Evolutionary conservation across 805 yeast genomes (phyloP).

Genomic region (Henningerozyma blattae): DNA sequence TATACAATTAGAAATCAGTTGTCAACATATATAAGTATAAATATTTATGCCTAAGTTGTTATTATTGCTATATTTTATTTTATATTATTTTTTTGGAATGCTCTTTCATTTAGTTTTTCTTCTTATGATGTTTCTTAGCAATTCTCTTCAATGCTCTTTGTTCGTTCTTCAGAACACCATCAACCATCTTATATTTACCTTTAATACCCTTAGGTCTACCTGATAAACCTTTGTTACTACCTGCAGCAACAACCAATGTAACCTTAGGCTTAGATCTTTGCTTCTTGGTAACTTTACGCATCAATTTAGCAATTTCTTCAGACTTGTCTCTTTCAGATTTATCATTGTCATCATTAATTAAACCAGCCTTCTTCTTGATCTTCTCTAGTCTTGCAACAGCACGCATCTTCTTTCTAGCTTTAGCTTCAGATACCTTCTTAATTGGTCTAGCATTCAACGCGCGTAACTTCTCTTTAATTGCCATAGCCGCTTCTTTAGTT

Average conservation of each 20-base stretch:
- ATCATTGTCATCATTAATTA: conserved; percentile 76
- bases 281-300: conserved; percentile 70
- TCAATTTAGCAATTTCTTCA: conserved; percentile 77
- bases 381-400: conserved; percentile 79
- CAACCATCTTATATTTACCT: conserved; percentile 99
- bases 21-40: too few species aligned
- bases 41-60: not conserved
- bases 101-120: too few species aligned
- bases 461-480: conserved; percentile 60
- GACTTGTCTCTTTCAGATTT: conserved; percentile 92
- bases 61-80: too few species aligned
- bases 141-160: conserved; percentile 86
- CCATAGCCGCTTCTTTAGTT: conserved; percentile 84
- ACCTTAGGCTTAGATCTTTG: conserved; percentile 66
- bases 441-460: conserved; percentile 94
- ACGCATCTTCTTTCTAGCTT: conserved; percentile 91
- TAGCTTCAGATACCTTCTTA: conserved; percentile 96
- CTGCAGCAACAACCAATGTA: conserved; percentile 79
- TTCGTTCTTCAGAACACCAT: conserved; percentile 95
- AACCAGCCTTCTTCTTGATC: conserved; percentile 83
- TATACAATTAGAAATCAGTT: too few species aligned
- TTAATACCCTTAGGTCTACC: conserved; percentile 96
- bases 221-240: conserved; percentile 70
- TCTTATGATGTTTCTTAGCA: conserved; percentile 66
- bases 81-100: not conserved